Conservation (phyloP, 768 basidiomycete genomes). For the Megacollybia marginata region DNA sequence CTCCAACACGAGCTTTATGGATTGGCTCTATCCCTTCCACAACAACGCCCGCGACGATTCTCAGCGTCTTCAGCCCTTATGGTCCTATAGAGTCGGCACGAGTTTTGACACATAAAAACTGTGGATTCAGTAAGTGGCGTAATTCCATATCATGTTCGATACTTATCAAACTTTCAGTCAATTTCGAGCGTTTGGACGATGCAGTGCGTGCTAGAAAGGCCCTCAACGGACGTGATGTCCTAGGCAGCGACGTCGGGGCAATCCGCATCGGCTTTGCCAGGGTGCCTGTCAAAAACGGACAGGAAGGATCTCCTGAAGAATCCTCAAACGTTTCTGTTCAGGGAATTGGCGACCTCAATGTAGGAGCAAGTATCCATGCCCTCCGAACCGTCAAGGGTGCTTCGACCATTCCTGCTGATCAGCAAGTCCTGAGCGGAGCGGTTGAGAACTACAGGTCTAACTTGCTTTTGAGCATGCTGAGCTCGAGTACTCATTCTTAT, state of each 20-base stretch:
- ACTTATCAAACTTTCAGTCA: conserved; percentile 46
- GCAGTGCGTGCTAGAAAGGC: conserved; percentile 94
- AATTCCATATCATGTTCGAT: conserved; percentile 2
- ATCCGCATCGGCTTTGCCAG: conserved; percentile 96
- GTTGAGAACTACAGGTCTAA: conserved; percentile 96
- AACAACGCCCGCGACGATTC: conserved; percentile 88
- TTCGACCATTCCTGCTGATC: conserved; percentile 83
- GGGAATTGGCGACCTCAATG: conserved; percentile 78
- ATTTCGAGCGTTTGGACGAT: conserved; percentile 96
- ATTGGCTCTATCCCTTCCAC: conserved; percentile 95
- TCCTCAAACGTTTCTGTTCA: conserved; percentile 60
- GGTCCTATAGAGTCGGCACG: conserved; percentile 96
- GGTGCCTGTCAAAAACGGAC: conserved; percentile 86
- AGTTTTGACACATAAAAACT: conserved; percentile 95
- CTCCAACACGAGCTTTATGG: conserved; percentile 94
- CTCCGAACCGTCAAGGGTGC: conserved; percentile 88
- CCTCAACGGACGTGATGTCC: conserved; percentile 89
- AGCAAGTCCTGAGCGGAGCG: conserved; percentile 85
- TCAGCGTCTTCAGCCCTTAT: conserved; percentile 95
- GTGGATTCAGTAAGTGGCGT: conserved; percentile 69
- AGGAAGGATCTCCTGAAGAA: conserved; percentile 58
- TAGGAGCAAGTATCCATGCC: conserved; percentile 84
- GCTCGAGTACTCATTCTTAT: conserved; percentile 58
- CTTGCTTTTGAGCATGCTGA: conserved; percentile 83
- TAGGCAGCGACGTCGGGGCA: conserved; percentile 94